A percentile compares a stretch with the other conserved stretches of the same genome.
phyloP scores from a whole-genome alignment of 108 stramenopile genomes.

The Skeletonema costatum region DNA sequence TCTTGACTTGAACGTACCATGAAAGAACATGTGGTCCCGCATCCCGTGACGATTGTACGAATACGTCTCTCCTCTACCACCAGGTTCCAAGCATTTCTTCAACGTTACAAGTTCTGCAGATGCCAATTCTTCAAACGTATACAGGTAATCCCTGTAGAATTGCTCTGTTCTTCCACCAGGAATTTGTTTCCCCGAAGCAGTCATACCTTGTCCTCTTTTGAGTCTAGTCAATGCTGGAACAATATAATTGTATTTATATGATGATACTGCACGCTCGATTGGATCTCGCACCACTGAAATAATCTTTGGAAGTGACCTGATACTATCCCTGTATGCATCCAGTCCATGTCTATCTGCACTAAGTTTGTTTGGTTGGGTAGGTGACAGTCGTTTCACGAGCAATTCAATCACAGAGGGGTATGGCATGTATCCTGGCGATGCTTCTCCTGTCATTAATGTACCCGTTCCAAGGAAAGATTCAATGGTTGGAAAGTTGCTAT shows the following conservation, averaged over 20 bases:
- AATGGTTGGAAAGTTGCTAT: slow-evolving; percentile 73
- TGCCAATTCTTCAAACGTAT: slow-evolving; percentile 79
- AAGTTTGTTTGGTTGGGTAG: background rate
- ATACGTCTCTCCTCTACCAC: slow-evolving; percentile 45
- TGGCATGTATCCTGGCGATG: slow-evolving; percentile 81
- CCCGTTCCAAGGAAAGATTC: slow-evolving; percentile 67
- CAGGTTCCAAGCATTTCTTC: slow-evolving; percentile 54
- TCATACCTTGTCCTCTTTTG: slow-evolving; percentile 20
- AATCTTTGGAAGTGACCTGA: slow-evolving; percentile 48
- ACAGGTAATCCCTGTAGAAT: slow-evolving; percentile 64
- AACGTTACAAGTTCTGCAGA: slow-evolving; percentile 68
- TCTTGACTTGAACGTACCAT: slow-evolving; percentile 36
- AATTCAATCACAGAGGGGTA: slow-evolving; percentile 42
- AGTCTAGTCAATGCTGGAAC: slow-evolving; percentile 57
- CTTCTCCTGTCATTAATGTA: slow-evolving; percentile 86
- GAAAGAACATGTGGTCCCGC: slow-evolving; percentile 19
- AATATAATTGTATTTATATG: slow-evolving; percentile 83
- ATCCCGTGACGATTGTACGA: slow-evolving; percentile 7
- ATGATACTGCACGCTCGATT: slow-evolving; percentile 70
- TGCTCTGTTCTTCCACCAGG: slow-evolving; percentile 33
- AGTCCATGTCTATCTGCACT: slow-evolving; percentile 8
- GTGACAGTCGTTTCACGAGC: slow-evolving; percentile 17
- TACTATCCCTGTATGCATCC: slow-evolving; percentile 20
- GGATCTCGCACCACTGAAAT: slow-evolving; percentile 79
- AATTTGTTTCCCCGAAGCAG: slow-evolving; percentile 25